These are phyloP conservation scores for Hydrangea macrophylla DNA, from an alignment of 148 eudicot genomes.

Conservation along the genomic window DNA sequence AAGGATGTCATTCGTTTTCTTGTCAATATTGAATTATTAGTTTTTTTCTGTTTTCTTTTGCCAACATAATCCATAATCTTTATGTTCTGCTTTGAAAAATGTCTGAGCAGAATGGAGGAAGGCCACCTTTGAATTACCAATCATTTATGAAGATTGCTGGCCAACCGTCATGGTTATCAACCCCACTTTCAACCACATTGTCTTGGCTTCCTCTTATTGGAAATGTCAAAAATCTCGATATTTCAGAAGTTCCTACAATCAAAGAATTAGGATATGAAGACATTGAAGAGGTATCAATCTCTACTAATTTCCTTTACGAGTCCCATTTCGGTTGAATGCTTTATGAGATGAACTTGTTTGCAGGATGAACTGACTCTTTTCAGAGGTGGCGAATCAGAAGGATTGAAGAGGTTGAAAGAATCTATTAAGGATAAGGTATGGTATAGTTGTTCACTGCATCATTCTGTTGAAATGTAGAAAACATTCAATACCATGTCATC, in stretches of 20 bases:
- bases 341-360: too few relatives aligned
- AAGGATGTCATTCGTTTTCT: constrained; percentile 1
- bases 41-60: constrained; percentile 7
- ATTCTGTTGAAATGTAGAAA: too few relatives aligned
- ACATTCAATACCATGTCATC: too few relatives aligned
- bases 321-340: too few relatives aligned
- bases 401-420: too few relatives aligned
- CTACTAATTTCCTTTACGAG: too few relatives aligned
- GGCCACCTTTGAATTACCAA: constrained; percentile 4
- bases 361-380: too few relatives aligned
- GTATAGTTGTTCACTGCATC: too few relatives aligned
- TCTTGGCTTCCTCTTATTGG: constrained; percentile 25
- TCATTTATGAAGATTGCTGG: background rate
- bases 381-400: too few relatives aligned
- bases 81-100: background rate
- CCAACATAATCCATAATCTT: background rate
- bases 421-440: too few relatives aligned
- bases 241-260: constrained; percentile 66
- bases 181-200: background rate
- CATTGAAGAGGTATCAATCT: constrained; percentile 43
- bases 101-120: constrained; percentile 40
- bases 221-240: constrained; percentile 30
- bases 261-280: constrained; percentile 72
- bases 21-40: background rate
- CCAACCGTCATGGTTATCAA: constrained; percentile 43